These are phyloP conservation scores for Suillus sp. DNA, from an alignment of 768 basidiomycete species.

Conservation along the genomic window DNA sequence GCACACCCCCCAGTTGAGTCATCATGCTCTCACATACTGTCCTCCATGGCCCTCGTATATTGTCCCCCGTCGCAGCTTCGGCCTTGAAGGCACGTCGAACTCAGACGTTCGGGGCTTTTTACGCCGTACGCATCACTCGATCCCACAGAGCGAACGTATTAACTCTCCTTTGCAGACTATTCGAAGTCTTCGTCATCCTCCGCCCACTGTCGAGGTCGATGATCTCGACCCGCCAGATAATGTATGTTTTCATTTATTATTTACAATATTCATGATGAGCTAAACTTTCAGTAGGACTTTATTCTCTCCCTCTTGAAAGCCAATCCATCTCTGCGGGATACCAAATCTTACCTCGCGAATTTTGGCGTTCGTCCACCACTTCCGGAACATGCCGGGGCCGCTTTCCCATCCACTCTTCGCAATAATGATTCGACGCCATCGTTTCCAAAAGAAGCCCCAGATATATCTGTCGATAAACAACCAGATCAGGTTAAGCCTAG, in stretches of 20 bases:
- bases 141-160: not conserved
- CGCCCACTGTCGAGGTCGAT: slow-evolving; percentile 22
- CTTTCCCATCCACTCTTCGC: slow-evolving; percentile 26
- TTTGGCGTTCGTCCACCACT: slow-evolving; percentile 70
- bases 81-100: slow-evolving; percentile 39
- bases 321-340: slow-evolving; percentile 89
- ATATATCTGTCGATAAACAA: slow-evolving; percentile 29
- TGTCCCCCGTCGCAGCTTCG: slow-evolving; percentile 30
- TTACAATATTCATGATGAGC: slow-evolving; percentile 4
- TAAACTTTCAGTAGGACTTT: slow-evolving; percentile 69
- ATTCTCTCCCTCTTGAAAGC: slow-evolving; percentile 93
- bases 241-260: slow-evolving; percentile 37
- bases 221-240: slow-evolving; percentile 46
- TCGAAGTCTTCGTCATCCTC: slow-evolving; percentile 29
- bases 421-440: slow-evolving; percentile 28
- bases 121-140: slow-evolving; percentile 47
- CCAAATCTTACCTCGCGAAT: slow-evolving; percentile 87
- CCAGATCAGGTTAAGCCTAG: slow-evolving; percentile 36
- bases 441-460: slow-evolving; percentile 20
- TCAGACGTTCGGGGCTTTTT: slow-evolving; percentile 51
- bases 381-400: slow-evolving; percentile 31
- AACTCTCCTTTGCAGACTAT: slow-evolving; percentile 31
- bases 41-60: slow-evolving; percentile 27
- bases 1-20: slow-evolving; percentile 8
- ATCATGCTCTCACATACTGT: slow-evolving; percentile 43